Evolutionary conservation across 305 asterid species (phyloP), one percentile per base, ranked within the genome.

Genomic region (Striga hermonthica): DNA sequence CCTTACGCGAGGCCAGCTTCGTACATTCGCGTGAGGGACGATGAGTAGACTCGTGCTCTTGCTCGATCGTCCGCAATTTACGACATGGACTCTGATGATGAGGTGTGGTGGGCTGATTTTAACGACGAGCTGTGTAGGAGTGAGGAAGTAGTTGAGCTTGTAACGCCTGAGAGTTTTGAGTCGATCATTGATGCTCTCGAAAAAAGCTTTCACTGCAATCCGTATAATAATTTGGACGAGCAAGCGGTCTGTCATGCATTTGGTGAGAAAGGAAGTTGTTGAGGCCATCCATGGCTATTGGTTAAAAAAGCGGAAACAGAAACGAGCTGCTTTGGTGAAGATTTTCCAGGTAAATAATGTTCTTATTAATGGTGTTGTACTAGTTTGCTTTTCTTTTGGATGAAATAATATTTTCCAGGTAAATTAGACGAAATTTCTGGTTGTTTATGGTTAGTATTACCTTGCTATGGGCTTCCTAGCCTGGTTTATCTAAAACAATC

Each of bases 81-180:
- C 75, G 99, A 94, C 69, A 79, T 94, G 91, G 99, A 91, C 70
- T 84, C 81, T 8, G 98, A 88, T 34, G 98, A 91, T 44, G 98
- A 94, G 65, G 79, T 70, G 69, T 94, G 96, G 97, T 76, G 91
- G 43, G 76, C 49, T 7, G 78, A 83, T 50, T 74, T 86, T 56
- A 88, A 85, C 58, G 52, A 59, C n/a, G 75, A 80, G 54, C 5
- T 62, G 28, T 53, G 5, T 49, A 52, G 39, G 6, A 87, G 79
- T 62, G 75, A 57, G 31, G 31, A 22, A 22, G 31, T 22, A 22
- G 31, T 22, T 22, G 31, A 22, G 65, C 16, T 57, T 56, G 58
- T 92, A 38, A 75, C 84, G 1, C 77, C 76, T 11, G 98, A 85
- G 62, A 73, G 65, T 13, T 91, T 94, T 62, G 99, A 94, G 81